phyloP scores from a whole-genome alignment of 2,329 filamentous ascomycete species.

The Pseudocercospora fuligena region DNA sequence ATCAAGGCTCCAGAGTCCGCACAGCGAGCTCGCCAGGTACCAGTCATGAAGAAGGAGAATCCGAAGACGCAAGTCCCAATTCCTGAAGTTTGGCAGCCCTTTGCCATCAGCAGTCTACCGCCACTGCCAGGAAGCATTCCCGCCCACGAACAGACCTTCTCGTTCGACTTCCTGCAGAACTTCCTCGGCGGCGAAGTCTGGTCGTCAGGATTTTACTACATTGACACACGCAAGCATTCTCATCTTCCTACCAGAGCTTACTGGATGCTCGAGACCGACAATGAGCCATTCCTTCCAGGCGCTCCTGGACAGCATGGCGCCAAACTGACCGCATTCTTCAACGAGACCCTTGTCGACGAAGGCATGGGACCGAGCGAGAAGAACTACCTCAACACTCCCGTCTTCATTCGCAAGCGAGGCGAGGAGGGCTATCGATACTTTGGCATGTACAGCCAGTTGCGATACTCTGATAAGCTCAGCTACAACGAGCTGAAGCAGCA shows the following conservation, averaged over 20 bases:
- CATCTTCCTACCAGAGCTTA: conserved; percentile 44
- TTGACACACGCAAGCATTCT: conserved; percentile 28
- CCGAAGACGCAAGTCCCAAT: background rate
- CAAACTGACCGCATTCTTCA: conserved; percentile 54
- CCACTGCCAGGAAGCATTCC: conserved; percentile 20
- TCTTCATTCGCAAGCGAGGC: conserved; percentile 45
- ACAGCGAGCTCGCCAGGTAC: background rate
- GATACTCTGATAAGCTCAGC: conserved; percentile 51
- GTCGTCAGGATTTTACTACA: conserved; percentile 49
- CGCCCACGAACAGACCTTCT: conserved; percentile 43
- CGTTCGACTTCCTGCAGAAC: conserved; percentile 44
- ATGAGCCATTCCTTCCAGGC: conserved; percentile 50
- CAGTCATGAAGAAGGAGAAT: background rate
- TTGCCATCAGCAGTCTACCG: conserved; percentile 42
- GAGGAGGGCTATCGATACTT: conserved; percentile 47
- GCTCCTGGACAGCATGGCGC: conserved; percentile 51
- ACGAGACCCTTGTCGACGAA: conserved; percentile 39
- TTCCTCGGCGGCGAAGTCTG: conserved; percentile 45
- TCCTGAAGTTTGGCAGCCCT: conserved; percentile 43
- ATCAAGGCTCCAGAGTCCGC: conserved; percentile 12
- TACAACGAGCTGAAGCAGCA: conserved; percentile 46
- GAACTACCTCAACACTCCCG: conserved; percentile 46
- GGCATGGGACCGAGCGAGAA: conserved; percentile 27
- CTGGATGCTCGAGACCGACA: conserved; percentile 45
- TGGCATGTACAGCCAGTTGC: conserved; percentile 52